Conservation (phyloP, 225 moss, liverwort and hornwort genomes). For the Bryum argenteum region DNA sequence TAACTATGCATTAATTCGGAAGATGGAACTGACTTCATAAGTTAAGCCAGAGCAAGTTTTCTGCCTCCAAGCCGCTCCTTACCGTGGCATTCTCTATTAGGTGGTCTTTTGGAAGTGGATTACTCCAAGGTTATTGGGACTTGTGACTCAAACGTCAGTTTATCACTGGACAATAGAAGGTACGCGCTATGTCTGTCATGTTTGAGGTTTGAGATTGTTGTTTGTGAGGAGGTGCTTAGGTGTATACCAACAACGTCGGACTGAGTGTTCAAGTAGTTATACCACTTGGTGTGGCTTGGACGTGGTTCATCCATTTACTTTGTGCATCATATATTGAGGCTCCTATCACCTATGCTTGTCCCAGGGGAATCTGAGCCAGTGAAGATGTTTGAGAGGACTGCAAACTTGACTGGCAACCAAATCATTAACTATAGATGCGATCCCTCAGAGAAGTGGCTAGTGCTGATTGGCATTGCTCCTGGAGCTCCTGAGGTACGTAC, state of each 20-base stretch:
- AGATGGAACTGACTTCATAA: constrained; percentile 16
- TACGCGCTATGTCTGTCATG: constrained; percentile 22
- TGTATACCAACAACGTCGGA: constrained; percentile 1
- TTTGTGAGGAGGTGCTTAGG: constrained; percentile 4
- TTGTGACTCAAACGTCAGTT: constrained; percentile 85
- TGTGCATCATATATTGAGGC: constrained; percentile 10
- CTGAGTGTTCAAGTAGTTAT: not conserved
- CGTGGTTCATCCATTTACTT: not conserved
- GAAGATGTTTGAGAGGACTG: constrained; percentile 91
- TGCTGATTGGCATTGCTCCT: constrained; percentile 91
- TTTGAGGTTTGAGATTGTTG: constrained; percentile 13
- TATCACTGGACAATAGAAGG: constrained; percentile 98
- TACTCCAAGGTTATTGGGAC: constrained; percentile 79
- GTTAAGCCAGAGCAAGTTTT: constrained; percentile 12
- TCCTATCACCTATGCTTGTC: constrained; percentile 3
- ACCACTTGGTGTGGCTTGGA: not conserved
- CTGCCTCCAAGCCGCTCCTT: constrained; percentile 16
- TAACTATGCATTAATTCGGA: not conserved
- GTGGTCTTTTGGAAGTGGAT: constrained; percentile 99
- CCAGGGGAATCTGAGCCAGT: constrained; percentile 88
- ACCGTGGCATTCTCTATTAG: constrained; percentile 34
- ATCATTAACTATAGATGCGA: constrained; percentile 98
- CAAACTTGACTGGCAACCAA: constrained; percentile 85
- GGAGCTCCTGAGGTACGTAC: constrained; percentile 79
- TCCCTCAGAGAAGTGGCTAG: constrained; percentile 95